These are phyloP conservation scores for Sphaerosporella brunnea DNA, from an alignment of 495 filamentous ascomycete species.

Conservation along the genomic window DNA sequence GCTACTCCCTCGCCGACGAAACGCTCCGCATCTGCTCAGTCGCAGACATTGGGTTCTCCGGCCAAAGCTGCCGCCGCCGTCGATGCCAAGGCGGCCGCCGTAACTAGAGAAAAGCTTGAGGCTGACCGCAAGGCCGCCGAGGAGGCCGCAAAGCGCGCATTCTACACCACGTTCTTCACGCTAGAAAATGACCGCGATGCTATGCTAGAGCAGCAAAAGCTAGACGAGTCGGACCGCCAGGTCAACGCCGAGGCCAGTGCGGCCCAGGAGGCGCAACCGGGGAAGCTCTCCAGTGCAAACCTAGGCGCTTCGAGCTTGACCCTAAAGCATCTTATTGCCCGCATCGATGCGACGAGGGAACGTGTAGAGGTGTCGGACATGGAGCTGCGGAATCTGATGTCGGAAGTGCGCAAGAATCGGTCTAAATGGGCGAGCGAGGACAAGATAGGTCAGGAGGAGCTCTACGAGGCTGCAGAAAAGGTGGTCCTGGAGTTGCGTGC, in stretches of 20 bases:
- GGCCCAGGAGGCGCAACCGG: slow-evolving; percentile 37
- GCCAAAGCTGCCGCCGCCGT: slow-evolving; percentile 33
- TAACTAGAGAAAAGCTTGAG: slow-evolving; percentile 73
- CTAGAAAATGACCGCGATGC: slow-evolving; percentile 86
- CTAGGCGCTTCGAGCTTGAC: slow-evolving; percentile 93
- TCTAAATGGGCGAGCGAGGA: slow-evolving; percentile 99
- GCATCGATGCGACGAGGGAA: slow-evolving; percentile 81
- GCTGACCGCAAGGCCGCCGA: slow-evolving; percentile 87
- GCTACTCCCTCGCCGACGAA: slow-evolving; percentile 27
- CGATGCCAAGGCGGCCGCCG: slow-evolving; percentile 29
- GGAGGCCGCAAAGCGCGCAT: slow-evolving; percentile 72
- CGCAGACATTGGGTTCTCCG: slow-evolving; percentile 28
- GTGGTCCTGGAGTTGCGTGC: slow-evolving; percentile 91
- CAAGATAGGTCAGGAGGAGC: slow-evolving; percentile 87
- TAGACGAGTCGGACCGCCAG: slow-evolving; percentile 90
- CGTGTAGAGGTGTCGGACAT: slow-evolving; percentile 79
- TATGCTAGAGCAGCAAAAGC: slow-evolving; percentile 92
- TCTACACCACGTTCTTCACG: slow-evolving; percentile 83
- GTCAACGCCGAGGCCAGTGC: slow-evolving; percentile 61
- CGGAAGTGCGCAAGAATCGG: slow-evolving; percentile 88
- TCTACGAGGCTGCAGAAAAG: slow-evolving; percentile 92
- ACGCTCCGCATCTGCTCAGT: slow-evolving; percentile 11
- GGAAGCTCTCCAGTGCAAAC: slow-evolving; percentile 80
- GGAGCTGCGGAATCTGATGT: slow-evolving; percentile 79
- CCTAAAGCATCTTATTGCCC: slow-evolving; percentile 84